Percentiles rank a stretch among this genome's conserved stretches.
These are phyloP conservation scores for Leccinum boreale DNA, from an alignment of 768 basidiomycete species.

Conservation along the genomic window DNA sequence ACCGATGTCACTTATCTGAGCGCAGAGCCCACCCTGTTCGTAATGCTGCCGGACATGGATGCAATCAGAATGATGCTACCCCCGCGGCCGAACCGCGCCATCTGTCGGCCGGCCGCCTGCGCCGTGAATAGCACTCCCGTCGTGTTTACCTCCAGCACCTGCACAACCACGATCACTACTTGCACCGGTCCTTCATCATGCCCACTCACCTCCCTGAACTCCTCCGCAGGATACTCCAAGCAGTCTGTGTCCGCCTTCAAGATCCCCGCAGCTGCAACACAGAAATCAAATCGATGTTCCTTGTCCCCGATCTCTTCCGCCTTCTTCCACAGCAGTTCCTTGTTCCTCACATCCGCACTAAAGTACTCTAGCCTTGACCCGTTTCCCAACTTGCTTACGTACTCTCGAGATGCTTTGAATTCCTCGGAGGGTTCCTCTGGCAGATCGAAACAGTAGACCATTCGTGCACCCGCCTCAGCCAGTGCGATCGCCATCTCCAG, in stretches of 20 bases:
- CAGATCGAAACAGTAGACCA: conserved; percentile 67
- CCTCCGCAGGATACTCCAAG: conserved; percentile 59
- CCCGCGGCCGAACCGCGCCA: conserved; percentile 43
- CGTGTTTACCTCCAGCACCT: conserved; percentile 66
- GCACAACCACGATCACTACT: not conserved
- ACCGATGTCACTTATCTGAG: not conserved
- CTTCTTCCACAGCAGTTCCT: conserved; percentile 53
- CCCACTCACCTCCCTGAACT: conserved; percentile 58
- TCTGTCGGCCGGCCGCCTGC: conserved; percentile 57
- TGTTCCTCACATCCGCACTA: conserved; percentile 61
- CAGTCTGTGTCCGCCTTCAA: conserved; percentile 58
- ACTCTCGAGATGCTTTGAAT: conserved; percentile 52
- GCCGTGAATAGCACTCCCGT: conserved; percentile 60
- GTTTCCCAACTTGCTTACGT: conserved; percentile 45
- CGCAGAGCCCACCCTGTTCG: conserved; percentile 52
- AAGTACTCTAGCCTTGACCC: conserved; percentile 56
- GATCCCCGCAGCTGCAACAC: conserved; percentile 79
- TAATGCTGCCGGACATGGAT: conserved; percentile 63
- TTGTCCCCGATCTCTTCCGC: conserved; percentile 58
- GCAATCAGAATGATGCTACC: conserved; percentile 61
- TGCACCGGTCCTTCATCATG: not conserved
- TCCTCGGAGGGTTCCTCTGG: conserved; percentile 53
- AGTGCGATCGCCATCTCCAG: conserved; percentile 78
- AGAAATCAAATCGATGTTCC: conserved; percentile 72
- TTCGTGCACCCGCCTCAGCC: conserved; percentile 68